Percentiles rank a stretch among this genome's conserved stretches.
Conservation (phyloP, 1,284 basidiomycete genomes). For the Chondrostereum purpureum region DNA sequence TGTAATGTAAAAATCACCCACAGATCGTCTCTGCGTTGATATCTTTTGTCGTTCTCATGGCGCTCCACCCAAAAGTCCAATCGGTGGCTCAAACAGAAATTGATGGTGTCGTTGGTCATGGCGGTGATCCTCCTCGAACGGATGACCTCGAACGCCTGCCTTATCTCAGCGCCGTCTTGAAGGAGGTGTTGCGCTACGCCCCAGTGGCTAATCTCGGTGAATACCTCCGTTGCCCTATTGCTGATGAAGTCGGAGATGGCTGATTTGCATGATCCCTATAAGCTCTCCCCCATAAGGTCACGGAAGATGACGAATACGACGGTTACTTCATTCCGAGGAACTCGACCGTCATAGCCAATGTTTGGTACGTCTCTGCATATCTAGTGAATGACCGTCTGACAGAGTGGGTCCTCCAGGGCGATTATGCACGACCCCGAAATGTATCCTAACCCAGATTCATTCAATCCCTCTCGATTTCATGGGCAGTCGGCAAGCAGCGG, state of each 20-base stretch:
- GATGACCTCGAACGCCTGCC: constrained; percentile 30
- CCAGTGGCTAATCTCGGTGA: constrained; percentile 40
- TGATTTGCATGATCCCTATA: too few relatives aligned
- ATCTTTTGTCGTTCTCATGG: constrained; percentile 46
- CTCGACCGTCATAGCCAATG: constrained; percentile 37
- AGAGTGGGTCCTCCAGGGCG: constrained; percentile 28
- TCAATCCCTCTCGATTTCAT: constrained; percentile 1
- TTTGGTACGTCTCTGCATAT: constrained; percentile 30
- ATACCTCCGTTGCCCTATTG: too few relatives aligned
- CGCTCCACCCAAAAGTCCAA: constrained; percentile 40
- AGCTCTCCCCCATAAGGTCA: constrained; percentile 39
- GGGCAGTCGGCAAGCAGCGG: too few relatives aligned
- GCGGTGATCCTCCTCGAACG: constrained; percentile 35
- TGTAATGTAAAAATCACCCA: too few relatives aligned
- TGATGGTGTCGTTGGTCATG: constrained; percentile 29
- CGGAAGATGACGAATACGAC: constrained; percentile 34
- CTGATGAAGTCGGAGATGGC: too few relatives aligned
- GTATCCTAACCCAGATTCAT: neutral
- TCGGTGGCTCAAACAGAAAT: constrained; percentile 37
- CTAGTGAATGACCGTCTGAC: neutral
- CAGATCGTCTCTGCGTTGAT: constrained; percentile 40
- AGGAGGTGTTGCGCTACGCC: constrained; percentile 47
- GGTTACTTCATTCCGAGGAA: constrained; percentile 39
- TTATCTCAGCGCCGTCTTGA: constrained; percentile 44
- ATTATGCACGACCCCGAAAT: constrained; percentile 33